Percentiles rank a stretch among this genome's conserved stretches.
phyloP scores from a whole-genome alignment of 306 rosid genomes.

The apple (Malus domestica) region DNA sequence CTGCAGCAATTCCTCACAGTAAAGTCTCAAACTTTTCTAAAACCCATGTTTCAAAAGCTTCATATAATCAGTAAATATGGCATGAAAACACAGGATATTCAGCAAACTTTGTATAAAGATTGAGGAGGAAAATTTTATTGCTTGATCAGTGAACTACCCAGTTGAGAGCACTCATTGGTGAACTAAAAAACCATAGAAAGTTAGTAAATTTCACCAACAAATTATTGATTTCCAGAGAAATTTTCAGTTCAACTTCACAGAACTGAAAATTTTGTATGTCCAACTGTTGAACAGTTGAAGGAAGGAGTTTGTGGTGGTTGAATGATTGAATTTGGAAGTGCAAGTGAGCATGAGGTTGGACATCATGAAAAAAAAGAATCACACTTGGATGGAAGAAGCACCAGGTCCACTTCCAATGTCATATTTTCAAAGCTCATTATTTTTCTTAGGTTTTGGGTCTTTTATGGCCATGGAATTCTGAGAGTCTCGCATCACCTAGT shows the following conservation, averaged over 20 bases:
- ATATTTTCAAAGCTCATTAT: neutral
- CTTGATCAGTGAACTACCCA: neutral
- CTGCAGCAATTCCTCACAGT: constrained; percentile 19
- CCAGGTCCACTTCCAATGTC: neutral
- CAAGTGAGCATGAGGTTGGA: neutral
- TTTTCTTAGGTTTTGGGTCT: neutral
- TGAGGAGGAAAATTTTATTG: neutral
- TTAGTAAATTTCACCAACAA: neutral
- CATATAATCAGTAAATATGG: constrained; percentile 11
- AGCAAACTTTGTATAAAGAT: constrained; percentile 1
- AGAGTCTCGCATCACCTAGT: neutral
- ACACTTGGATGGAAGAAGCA: neutral
- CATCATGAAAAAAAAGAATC: neutral
- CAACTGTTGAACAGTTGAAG: neutral
- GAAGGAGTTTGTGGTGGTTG: neutral
- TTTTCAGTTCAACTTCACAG: neutral
- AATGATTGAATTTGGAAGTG: neutral
- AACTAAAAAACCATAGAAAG: neutral
- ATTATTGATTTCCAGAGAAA: neutral
- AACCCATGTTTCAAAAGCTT: constrained; percentile 5
- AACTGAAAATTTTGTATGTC: neutral
- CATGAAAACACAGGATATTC: constrained; percentile 11
- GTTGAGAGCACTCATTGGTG: neutral
- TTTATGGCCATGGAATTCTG: neutral
- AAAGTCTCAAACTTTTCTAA: constrained; percentile 15